A percentile compares a stretch with the other conserved stretches of the same genome.
Evolutionary conservation across 1,284 basidiomycete species (phyloP).

Genomic region (Farysia itapuensis): DNA sequence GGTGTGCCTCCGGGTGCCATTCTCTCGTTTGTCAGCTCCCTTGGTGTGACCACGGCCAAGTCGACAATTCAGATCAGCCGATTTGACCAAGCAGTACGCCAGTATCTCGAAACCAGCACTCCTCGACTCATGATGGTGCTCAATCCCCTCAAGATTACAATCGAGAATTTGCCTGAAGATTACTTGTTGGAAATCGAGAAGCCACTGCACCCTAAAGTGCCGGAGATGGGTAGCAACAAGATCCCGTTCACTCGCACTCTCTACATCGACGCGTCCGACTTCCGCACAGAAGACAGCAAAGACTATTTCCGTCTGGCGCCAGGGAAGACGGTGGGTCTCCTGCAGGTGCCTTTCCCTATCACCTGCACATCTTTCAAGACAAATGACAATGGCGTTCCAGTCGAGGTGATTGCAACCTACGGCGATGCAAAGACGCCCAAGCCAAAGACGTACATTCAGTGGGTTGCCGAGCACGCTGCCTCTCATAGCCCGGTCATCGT

Average conservation of each 20-base stretch:
- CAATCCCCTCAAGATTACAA: slow-evolving; percentile 81
- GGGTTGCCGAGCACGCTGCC: slow-evolving; percentile 84
- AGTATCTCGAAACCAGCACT: slow-evolving; percentile 84
- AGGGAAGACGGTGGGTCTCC: slow-evolving; percentile 92
- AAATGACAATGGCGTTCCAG: slow-evolving; percentile 68
- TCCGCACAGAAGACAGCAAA: slow-evolving; percentile 83
- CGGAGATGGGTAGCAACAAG: slow-evolving; percentile 77
- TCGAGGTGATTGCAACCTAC: slow-evolving; percentile 76
- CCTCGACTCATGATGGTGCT: slow-evolving; percentile 92
- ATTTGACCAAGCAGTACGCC: slow-evolving; percentile 85
- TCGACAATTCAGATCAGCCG: slow-evolving; percentile 84
- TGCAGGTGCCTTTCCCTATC: slow-evolving; percentile 91
- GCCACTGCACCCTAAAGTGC: slow-evolving; percentile 90
- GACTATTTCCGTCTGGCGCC: slow-evolving; percentile 98
- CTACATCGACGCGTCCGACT: slow-evolving; percentile 94
- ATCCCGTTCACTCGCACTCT: slow-evolving; percentile 86
- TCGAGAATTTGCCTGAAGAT: slow-evolving; percentile 84
- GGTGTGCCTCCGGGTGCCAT: slow-evolving; percentile 96
- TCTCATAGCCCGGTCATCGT: slow-evolving; percentile 79
- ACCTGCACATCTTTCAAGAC: slow-evolving; percentile 86
- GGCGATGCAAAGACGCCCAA: slow-evolving; percentile 66
- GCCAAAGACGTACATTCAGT: slow-evolving; percentile 95
- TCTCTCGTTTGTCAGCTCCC: slow-evolving; percentile 83
- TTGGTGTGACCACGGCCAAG: slow-evolving; percentile 82
- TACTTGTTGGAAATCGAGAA: slow-evolving; percentile 83